Evolutionary conservation across 2,329 filamentous ascomycete genomes (phyloP), one percentile per base, ranked within the genome.

Genomic region (Paecilomyces fulvus): DNA sequence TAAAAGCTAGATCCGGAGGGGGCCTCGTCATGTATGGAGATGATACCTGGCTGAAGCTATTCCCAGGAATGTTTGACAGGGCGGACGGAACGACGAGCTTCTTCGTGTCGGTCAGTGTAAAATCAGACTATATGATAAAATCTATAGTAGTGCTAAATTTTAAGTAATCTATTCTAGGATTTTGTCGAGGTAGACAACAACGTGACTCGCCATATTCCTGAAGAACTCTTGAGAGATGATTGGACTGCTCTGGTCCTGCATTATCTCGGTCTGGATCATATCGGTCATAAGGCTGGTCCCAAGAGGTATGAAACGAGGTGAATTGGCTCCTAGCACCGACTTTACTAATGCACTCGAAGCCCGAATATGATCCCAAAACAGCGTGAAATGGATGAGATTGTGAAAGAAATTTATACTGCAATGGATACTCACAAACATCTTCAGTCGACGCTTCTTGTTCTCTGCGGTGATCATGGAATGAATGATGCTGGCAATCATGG

Each of bases 381-480:
- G 71, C 79, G 74, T 20, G 95, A 99, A 72, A 99, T 99, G 92
- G 92, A 97, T 66, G 79, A 74, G 0, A 87, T 97, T 60, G 86
- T 96, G 43, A 78, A 79, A 59, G 76, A 83, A 56, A 87, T 99
- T 25, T 96, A 90, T 67, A 76, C 80, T 11, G 87, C 89, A 6
- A 88, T 99, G 61, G 81, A 88, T 65, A 80, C 79, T 3, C 75
- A 88, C 56, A 69, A 80, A 1, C 87, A 96, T 70, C 83, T 96
- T 1, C 69, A 83, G 30, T 88, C 88, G 3, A 91, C 92, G 0
- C 76, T 99, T 1, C 81, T 99, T 50, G 85, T 99, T 2, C 75
- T 99, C 6, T 90, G 87, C 56, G 94, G 94, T 56, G 95, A 99
- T 65, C 94, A 99, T 69, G 94, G 94, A n/a, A 99, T 99, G 94